Conservation (phyloP, 2,329 filamentous ascomycete genomes). For the Penicillium verrucosum region DNA sequence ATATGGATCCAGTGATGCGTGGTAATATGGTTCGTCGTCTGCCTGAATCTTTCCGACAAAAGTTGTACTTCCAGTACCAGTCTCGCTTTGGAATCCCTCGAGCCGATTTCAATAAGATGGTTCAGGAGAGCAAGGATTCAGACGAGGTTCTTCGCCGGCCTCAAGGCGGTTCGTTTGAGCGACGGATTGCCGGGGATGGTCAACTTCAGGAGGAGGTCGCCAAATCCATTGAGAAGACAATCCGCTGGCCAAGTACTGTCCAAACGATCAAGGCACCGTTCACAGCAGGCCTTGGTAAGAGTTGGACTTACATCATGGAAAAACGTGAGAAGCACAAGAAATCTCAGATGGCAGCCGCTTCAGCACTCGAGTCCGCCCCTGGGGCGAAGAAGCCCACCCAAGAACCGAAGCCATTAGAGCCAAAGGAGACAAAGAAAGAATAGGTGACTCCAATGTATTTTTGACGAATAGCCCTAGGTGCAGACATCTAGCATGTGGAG, state of each 20-base stretch:
- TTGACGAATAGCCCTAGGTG: neutral
- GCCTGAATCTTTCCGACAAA: slow-evolving; percentile 79
- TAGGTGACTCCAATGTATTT: neutral
- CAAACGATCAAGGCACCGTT: slow-evolving; percentile 82
- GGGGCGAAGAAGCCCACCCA: neutral
- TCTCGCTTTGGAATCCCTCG: slow-evolving; percentile 82
- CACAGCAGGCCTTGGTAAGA: slow-evolving; percentile 69
- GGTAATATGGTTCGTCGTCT: slow-evolving; percentile 95
- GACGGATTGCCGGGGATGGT: slow-evolving; percentile 71
- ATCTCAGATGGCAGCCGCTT: slow-evolving; percentile 31
- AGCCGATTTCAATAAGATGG: slow-evolving; percentile 79
- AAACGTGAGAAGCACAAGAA: slow-evolving; percentile 66
- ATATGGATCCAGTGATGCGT: slow-evolving; percentile 86
- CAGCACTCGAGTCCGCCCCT: slow-evolving; percentile 12
- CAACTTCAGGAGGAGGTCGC: slow-evolving; percentile 68
- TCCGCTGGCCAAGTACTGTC: slow-evolving; percentile 85
- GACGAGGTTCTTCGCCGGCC: slow-evolving; percentile 64
- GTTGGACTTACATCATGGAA: slow-evolving; percentile 74
- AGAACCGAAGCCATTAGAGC: neutral
- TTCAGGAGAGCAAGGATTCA: slow-evolving; percentile 69
- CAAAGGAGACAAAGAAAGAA: slow-evolving; percentile 16
- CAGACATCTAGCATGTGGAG: slow-evolving; percentile 14
- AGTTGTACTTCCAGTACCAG: slow-evolving; percentile 93
- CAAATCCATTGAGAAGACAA: slow-evolving; percentile 77
- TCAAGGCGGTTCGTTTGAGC: slow-evolving; percentile 81